These are phyloP conservation scores for Calonectria ilicicola DNA, from an alignment of 2,329 filamentous ascomycete species.

Conservation along the genomic window DNA sequence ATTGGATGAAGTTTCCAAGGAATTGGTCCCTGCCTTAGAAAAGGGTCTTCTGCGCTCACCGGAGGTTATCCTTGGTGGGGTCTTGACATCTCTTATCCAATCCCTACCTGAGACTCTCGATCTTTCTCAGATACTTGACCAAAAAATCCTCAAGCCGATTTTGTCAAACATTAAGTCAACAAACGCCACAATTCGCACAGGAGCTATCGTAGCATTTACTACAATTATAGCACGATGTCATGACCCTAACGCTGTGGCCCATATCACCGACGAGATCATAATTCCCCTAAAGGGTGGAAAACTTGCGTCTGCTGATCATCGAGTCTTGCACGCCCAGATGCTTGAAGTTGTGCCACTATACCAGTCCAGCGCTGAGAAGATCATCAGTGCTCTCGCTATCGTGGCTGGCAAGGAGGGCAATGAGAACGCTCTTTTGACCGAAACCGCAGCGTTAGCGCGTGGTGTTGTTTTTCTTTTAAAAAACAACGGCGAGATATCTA, in stretches of 20 bases:
- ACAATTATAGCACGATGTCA: constrained; percentile 73
- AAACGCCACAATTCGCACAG: constrained; percentile 81
- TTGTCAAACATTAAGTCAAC: constrained; percentile 93
- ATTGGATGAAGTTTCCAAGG: constrained; percentile 78
- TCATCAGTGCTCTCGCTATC: constrained; percentile 74
- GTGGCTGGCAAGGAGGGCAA: constrained; percentile 88
- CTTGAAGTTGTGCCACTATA: constrained; percentile 74
- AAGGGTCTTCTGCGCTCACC: constrained; percentile 90
- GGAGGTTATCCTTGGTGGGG: constrained; percentile 85
- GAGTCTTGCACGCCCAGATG: constrained; percentile 85
- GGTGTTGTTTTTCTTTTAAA: constrained; percentile 73
- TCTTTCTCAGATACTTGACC: constrained; percentile 78
- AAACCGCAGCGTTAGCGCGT: constrained; percentile 77
- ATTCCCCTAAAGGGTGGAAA: constrained; percentile 86
- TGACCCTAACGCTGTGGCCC: constrained; percentile 69
- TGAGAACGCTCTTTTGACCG: constrained; percentile 81
- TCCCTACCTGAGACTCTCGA: constrained; percentile 80
- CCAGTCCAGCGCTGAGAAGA: constrained; percentile 71
- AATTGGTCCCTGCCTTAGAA: constrained; percentile 85
- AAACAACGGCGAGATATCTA: constrained; percentile 72
- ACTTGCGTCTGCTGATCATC: constrained; percentile 85
- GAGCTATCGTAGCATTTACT: constrained; percentile 80
- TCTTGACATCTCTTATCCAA: constrained; percentile 79
- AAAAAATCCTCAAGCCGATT: constrained; percentile 85
- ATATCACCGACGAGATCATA: constrained; percentile 82